Base-by-base conservation (phyloP, 495 filamentous ascomycete species). In the Evernia prunastri region DNA sequence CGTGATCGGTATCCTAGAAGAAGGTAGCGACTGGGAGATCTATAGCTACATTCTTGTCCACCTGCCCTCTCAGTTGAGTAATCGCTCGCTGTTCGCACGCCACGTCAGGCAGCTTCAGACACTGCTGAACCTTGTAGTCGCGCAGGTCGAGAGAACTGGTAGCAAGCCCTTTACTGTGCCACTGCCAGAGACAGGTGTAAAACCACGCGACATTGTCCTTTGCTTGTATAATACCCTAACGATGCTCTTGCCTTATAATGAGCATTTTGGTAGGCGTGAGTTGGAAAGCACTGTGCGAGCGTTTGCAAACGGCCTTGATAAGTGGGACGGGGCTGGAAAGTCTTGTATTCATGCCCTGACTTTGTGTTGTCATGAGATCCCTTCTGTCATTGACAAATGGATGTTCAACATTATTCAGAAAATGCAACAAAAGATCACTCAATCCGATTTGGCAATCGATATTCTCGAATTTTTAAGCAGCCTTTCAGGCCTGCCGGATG, bases 381-480 rank as follows among this genome's bases (percentile, higher is more conserved):
- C 92, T 31, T 78, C 84, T 35, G 90, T 91, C 36, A 86, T 91
- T 58, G 88, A 86, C 69, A 96, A 91, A 69, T 86, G 86, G 33
- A 76, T 97, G 59, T 87, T 88, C 42, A 86, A 80, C 39, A 92
- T 97, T 62, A 79, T 97, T 47, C 87, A 91, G 70, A 92, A 87
- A 70, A 95, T 97, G 88, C 86, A 92, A 9, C 91, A 93, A 69
- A 90, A 96, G 65, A 96, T 97, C 69, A 97, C 93, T 15, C 90
- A 96, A 70, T 86, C 89, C 4, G 83, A 91, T 56, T 86, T 96
- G 60, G 90, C 92, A 20, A 87, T 97, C 58, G 93, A 97, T 71
- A 94, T 97, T 56, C 79, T 99, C 58, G 95, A 97, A 68, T 97
- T 97, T 69, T 76, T 97, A 39, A 87, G 89, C 12, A 86, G 90